A percentile compares a stretch with the other conserved stretches of the same genome.
Conservation (phyloP, 805 yeast species). For the Komagataella mondaviorum region DNA sequence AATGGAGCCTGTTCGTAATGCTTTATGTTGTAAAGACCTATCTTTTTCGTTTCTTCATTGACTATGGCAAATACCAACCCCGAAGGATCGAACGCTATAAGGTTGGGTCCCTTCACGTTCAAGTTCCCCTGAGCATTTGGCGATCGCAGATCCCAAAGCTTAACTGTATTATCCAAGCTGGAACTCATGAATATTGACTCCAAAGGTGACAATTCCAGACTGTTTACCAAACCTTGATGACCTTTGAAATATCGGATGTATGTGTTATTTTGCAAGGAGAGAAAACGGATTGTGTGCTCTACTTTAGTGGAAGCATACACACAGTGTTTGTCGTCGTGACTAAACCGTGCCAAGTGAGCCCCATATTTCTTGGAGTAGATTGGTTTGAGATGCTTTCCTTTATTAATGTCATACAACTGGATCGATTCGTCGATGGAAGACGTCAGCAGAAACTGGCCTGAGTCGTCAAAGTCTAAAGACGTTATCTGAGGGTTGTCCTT, state of each 20-base stretch:
- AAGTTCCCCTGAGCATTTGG: slow-evolving; percentile 51
- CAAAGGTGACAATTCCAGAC: slow-evolving; percentile 61
- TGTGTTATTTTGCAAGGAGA: slow-evolving; percentile 65
- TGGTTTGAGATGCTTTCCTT: slow-evolving; percentile 57
- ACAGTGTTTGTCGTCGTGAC: slow-evolving; percentile 60
- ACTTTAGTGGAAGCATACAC: slow-evolving; percentile 76
- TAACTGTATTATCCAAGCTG: slow-evolving; percentile 65
- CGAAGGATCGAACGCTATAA: slow-evolving; percentile 70
- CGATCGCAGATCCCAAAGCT: slow-evolving; percentile 77
- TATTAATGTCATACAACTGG: slow-evolving; percentile 64
- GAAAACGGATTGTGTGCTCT: slow-evolving; percentile 62
- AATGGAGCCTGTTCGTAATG: slow-evolving; percentile 48
- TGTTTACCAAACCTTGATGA: slow-evolving; percentile 65
- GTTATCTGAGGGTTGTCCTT: slow-evolving; percentile 41
- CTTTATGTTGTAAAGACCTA: slow-evolving; percentile 49
- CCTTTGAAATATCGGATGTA: slow-evolving; percentile 82
- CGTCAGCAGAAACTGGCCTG: slow-evolving; percentile 66
- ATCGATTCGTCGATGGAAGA: slow-evolving; percentile 74
- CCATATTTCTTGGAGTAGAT: slow-evolving; percentile 86
- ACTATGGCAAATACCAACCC: slow-evolving; percentile 73
- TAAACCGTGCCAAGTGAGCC: slow-evolving; percentile 72
- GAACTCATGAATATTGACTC: slow-evolving; percentile 53
- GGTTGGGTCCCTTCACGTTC: slow-evolving; percentile 36
- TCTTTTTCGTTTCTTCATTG: slow-evolving; percentile 24
- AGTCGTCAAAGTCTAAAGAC: slow-evolving; percentile 66